Base-by-base conservation (phyloP, 2,329 filamentous ascomycete species). In the Xylariales sp. region DNA sequence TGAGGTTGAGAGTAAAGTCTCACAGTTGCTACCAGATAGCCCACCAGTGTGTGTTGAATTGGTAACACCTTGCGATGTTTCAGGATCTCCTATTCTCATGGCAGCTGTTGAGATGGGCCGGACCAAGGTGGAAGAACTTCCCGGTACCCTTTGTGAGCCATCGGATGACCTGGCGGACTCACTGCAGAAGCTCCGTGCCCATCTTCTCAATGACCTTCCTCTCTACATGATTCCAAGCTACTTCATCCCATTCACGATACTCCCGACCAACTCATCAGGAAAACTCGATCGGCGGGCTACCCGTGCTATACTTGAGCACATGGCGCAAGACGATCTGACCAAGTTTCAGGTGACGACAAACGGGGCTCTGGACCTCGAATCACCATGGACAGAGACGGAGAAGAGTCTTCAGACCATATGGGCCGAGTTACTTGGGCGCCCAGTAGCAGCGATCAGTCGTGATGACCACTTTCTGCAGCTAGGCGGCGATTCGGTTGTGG, bases 1-100 rank as follows among this genome's bases (percentile, higher is more conserved):
- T 1, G 88, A 94, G 54, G 83, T 95, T 39, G 40, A 42, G 20
- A 20, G 5, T 17, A n/a, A 27, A 16, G 20, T 44, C 14, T 14
- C 21, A 5, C 33, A 27, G 23, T 27, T 10, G 6, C 15, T 36
- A 14, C 33, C 33, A 5, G 33, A 14, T 10, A 28, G 10, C 13
- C 13, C 24, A 6, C 33, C 8, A 4, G 33, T 36, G 8, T 25
- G 13, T 17, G 33, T 28, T 6, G 33, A 27, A 5, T 33, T 33
- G 31, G 23, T 25, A 25, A 8, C 8, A 25, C 23, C 23, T 8
- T 8, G 23, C 23, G 8, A 25, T n/a, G n/a, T 8, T 25, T n/a
- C 23, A 8, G 31, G 19, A 20, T 21, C 31, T 5, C n/a, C 31
- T 10, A 21, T 21, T 6, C 14, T 33, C 5, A 21, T 33, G n/a